Conservation (phyloP, 177 flowering plant genomes). For the Vitis hybrid region DNA sequence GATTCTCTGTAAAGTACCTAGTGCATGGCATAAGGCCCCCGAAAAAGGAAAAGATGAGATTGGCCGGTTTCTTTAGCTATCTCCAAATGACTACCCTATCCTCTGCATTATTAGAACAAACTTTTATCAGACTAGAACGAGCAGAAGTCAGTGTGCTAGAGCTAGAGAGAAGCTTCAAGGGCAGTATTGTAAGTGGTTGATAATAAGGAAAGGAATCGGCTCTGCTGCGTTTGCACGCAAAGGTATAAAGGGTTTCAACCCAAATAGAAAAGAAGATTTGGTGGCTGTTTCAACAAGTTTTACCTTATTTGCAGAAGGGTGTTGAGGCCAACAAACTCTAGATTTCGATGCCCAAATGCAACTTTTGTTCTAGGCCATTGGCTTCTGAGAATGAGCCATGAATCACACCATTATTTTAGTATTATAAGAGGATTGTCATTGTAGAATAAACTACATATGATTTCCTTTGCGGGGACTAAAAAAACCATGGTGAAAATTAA, state of each 20-base stretch:
- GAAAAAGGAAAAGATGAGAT: constrained; percentile 1
- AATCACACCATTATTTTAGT: no score
- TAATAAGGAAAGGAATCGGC: constrained; percentile 17
- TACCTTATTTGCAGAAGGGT: no score
- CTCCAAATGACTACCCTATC: constrained; percentile 8
- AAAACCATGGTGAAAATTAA: no score
- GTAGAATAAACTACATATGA: not conserved
- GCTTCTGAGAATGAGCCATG: no score
- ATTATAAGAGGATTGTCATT: not conserved
- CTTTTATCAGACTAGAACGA: not conserved
- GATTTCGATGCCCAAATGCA: no score
- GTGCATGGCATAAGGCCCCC: not conserved
- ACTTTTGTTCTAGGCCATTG: no score
- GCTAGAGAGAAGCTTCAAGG: not conserved
- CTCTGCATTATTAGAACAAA: not conserved
- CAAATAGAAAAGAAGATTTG: not conserved
- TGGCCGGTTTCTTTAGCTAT: not conserved
- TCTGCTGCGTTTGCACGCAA: constrained; percentile 27
- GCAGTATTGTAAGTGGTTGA: constrained; percentile 6
- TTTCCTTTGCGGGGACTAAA: no score
- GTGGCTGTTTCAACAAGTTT: no score
- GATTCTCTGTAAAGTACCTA: constrained; percentile 1
- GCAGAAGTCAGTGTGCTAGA: not conserved
- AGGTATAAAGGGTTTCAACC: constrained; percentile 5
- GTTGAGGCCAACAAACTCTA: no score